These are phyloP conservation scores for Trapa incisa DNA, from an alignment of 345 rosid species.

Conservation along the genomic window DNA sequence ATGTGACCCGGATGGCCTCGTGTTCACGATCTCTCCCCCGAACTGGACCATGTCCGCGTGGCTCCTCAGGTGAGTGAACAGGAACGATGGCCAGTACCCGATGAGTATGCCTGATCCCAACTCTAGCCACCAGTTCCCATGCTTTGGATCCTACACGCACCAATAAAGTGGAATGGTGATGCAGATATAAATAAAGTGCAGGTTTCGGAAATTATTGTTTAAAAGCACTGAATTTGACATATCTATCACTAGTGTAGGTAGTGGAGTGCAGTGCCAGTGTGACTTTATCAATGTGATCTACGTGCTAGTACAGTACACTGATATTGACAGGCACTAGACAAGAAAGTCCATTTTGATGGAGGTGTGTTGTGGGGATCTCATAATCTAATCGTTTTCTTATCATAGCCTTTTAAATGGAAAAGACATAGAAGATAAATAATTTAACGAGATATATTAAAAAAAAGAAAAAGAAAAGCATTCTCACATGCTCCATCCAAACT, in stretches of 20 bases:
- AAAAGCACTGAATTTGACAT: constrained; percentile 1
- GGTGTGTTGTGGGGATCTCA: too few relatives aligned
- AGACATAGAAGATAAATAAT: background rate
- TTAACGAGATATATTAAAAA: background rate
- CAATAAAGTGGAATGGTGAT: background rate
- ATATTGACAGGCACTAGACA: background rate
- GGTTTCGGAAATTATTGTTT: background rate
- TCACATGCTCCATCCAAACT: background rate
- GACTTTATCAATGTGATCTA: background rate
- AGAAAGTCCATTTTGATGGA: background rate
- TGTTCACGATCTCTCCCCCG: constrained; percentile 89
- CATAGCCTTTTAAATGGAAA: background rate
- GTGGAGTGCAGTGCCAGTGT: background rate
- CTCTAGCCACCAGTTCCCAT: constrained; percentile 97
- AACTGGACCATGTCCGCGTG: constrained; percentile 96
- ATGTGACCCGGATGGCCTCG: constrained; percentile 63
- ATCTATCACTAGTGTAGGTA: too few relatives aligned
- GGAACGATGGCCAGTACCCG: constrained; percentile 87
- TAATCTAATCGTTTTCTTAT: background rate
- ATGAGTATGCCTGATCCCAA: constrained; percentile 74
- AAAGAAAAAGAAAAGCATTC: background rate
- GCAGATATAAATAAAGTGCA: background rate
- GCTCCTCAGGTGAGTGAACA: constrained; percentile 78
- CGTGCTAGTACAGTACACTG: background rate
- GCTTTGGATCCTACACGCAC: constrained; percentile 76